phyloP scores from a whole-genome alignment of 352 stramenopile genomes.

The Phytopythium boreale region DNA sequence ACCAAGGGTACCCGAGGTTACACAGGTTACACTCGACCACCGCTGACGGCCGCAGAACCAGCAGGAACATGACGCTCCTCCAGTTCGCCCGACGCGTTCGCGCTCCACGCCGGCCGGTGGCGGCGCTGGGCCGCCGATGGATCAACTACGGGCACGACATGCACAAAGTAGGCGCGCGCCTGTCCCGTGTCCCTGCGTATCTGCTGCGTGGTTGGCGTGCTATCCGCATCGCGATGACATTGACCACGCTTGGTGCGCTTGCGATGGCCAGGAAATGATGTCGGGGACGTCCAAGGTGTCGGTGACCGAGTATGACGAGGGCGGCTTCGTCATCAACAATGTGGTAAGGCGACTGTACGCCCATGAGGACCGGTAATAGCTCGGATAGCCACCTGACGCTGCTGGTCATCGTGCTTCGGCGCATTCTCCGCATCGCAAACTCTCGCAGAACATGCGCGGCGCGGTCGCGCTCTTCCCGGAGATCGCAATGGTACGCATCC shows the following conservation, averaged over 20 bases:
- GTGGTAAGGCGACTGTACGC: conserved; percentile 29
- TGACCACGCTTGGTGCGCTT: no score
- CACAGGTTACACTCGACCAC: conserved; percentile 3
- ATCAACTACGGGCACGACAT: conserved; percentile 88
- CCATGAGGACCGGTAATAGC: not conserved
- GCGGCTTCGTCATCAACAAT: conserved; percentile 82
- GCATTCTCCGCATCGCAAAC: no score
- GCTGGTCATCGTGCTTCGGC: not conserved
- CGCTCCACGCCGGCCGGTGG: conserved; percentile 10
- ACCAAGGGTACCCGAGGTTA: not conserved
- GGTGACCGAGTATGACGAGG: conserved; percentile 82
- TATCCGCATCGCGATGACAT: no score
- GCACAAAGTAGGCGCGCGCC: conserved; percentile 43
- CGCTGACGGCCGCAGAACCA: not conserved
- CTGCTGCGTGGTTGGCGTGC: not conserved
- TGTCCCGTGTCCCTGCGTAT: not conserved
- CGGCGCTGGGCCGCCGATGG: conserved; percentile 26
- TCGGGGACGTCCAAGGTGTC: conserved; percentile 75
- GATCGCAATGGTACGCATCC: conserved; percentile 57
- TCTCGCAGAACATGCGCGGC: conserved; percentile 75
- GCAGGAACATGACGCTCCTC: conserved; percentile 23
- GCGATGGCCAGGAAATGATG: conserved; percentile 67
- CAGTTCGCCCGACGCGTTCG: conserved; percentile 21
- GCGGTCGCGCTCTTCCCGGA: conserved; percentile 65
- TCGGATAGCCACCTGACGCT: not conserved